These are phyloP conservation scores for Leptographium flavum DNA, from an alignment of 2,329 filamentous ascomycete species.

Conservation along the genomic window DNA sequence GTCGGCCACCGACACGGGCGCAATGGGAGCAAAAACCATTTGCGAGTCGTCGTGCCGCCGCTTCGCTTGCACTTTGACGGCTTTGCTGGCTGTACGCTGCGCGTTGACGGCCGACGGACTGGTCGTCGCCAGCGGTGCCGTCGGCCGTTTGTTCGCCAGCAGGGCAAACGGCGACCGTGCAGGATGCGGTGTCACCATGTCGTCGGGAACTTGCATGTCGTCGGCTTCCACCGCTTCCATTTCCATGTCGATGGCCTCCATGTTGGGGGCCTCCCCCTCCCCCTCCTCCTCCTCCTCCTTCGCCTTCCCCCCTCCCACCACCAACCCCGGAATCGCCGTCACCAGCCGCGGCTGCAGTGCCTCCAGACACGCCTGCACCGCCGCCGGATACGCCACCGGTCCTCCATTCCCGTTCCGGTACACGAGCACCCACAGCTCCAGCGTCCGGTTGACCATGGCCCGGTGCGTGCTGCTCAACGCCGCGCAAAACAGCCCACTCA, in stretches of 20 bases:
- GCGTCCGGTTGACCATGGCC: slow-evolving; percentile 35
- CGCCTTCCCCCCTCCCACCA: slow-evolving; percentile 21
- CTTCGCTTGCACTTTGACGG: slow-evolving; percentile 22
- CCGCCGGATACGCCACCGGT: slow-evolving; percentile 47
- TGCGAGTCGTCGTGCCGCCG: slow-evolving; percentile 72
- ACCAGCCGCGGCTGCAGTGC: slow-evolving; percentile 41
- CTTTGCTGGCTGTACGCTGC: background rate
- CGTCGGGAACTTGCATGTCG: no score
- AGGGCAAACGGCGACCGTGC: slow-evolving; percentile 18
- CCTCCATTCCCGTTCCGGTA: slow-evolving; percentile 45
- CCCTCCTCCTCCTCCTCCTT: no score
- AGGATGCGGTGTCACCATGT: no score
- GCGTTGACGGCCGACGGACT: slow-evolving; percentile 6
- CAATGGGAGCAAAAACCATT: slow-evolving; percentile 58
- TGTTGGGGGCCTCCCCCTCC: no score
- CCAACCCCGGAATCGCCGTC: slow-evolving; percentile 29
- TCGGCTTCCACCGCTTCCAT: no score
- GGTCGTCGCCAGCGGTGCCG: slow-evolving; percentile 2
- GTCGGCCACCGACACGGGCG: slow-evolving; percentile 29
- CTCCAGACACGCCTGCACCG: slow-evolving; percentile 47
- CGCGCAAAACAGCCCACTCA: slow-evolving; percentile 41
- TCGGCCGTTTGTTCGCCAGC: slow-evolving; percentile 14
- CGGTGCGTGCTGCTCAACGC: slow-evolving; percentile 44
- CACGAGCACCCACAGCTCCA: slow-evolving; percentile 51
- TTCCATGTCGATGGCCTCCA: no score